Base-by-base conservation (phyloP, 352 stramenopile genomes). In the Phytophthora hibernalis region DNA sequence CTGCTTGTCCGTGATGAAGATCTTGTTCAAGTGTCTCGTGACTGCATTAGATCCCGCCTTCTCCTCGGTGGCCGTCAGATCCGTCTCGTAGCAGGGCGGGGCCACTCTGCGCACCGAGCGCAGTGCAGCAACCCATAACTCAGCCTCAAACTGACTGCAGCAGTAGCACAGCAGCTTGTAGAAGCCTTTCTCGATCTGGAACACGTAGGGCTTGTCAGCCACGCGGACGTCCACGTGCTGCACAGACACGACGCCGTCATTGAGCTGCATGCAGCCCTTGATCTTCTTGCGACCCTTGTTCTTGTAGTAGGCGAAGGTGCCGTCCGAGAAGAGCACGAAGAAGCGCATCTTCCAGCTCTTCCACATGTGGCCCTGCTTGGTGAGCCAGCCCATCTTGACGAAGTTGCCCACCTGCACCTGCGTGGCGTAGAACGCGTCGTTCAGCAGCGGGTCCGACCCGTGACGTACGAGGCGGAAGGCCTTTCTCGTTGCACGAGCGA, bases 311-410 rank as follows among this genome's bases (percentile, higher is more conserved):
- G 80, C 87, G 31, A 96, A 83, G 11, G 83, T 93, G 5, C 85
- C 87, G 59, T 96, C 87, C 9, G 77, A 74, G 56, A 91, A 95
- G 12, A 96, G 65, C 38, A 96, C 85, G 51, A 96, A 96, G 63
- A 91, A 95, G 33, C 89, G 85, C 56, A 66, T 86, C 67, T 95
- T 96, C 89, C 89, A 96, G 52, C 75, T 95, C 61, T 94, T 92
- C 86, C 87, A 93, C 59, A 92, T 76, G 73, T 95, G 87, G 0
- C 87, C 87, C 35, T 95, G 85, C 68, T 95, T 95, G 8, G 74
- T 93, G 55, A 95, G 83, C 87, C 87, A 95, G 4, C 85, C 87
- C 80, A 91, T 92, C 57, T 85, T 85, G 42, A 95, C 82, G 28
- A 87, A 95, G 33, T 92, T 89, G 40, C 85, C 85, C 16, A 79